Conservation (phyloP, 2,329 filamentous ascomycete species). For the Coniochaeta sp. region DNA sequence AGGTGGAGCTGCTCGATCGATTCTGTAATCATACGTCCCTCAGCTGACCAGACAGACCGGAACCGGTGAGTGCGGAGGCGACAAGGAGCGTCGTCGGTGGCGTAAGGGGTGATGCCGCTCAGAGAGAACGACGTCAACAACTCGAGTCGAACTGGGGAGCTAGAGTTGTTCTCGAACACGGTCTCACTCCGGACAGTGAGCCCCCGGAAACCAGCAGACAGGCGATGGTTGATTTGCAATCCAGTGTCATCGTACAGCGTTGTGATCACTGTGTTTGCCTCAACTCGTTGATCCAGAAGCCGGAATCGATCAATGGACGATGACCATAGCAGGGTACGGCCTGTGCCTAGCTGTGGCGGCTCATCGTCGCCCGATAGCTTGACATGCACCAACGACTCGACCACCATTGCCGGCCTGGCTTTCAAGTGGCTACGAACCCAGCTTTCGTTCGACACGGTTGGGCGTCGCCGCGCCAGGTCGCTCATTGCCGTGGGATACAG, state of each 20-base stretch:
- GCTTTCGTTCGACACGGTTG: no score
- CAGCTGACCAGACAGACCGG: conserved; percentile 3
- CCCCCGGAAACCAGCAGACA: no score
- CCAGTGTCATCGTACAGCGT: no score
- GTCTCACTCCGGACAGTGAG: no score
- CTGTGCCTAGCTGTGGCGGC: conserved; percentile 1
- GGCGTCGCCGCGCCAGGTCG: no score
- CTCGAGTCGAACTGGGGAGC: neutral
- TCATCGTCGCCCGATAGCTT: conserved; percentile 1
- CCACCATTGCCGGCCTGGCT: neutral
- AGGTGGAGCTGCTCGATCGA: conserved; percentile 3
- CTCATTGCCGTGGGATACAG: no score
- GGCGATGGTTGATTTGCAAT: no score
- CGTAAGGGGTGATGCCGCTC: conserved; percentile 3
- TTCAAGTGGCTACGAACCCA: no score
- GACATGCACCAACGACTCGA: conserved; percentile 4
- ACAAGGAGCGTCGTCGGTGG: conserved; percentile 1
- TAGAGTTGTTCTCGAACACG: no score
- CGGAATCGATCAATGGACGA: conserved; percentile 1
- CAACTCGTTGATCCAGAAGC: neutral
- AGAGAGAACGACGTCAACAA: conserved; percentile 3
- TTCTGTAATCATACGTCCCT: conserved; percentile 2
- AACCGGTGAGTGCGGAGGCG: conserved; percentile 1
- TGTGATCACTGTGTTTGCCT: no score
- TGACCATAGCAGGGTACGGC: conserved; percentile 2